phyloP scores from a whole-genome alignment of 495 filamentous ascomycete genomes.

The Aspergillus indologenus region DNA sequence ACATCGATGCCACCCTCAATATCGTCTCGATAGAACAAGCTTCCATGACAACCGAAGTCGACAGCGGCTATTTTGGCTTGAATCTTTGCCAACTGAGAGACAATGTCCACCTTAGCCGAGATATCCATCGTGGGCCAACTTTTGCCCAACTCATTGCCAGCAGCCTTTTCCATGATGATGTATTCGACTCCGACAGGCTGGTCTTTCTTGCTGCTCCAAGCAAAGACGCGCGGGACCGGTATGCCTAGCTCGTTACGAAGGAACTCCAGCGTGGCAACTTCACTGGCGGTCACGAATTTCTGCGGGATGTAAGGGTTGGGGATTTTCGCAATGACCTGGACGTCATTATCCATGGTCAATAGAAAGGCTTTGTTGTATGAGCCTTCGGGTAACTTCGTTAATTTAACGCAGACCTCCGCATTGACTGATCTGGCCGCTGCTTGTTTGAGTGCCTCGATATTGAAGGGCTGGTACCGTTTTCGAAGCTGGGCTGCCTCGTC shows the following conservation, averaged over 20 bases:
- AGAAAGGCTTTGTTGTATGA: constrained; percentile 22
- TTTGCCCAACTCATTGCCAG: no score
- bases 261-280: constrained; percentile 33
- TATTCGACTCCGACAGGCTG: constrained; percentile 20
- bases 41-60: background rate
- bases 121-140: no score
- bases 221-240: constrained; percentile 22
- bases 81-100: constrained; percentile 8
- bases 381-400: constrained; percentile 24
- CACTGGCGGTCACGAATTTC: constrained; percentile 22
- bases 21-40: constrained; percentile 3
- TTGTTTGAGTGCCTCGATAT: constrained; percentile 20
- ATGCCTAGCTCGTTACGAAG: constrained; percentile 21
- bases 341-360: constrained; percentile 19
- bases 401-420: constrained; percentile 11
- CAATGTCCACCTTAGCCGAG: no score
- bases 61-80: background rate
- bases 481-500: constrained; percentile 15
- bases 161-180: constrained; percentile 21
- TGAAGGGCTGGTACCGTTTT: constrained; percentile 18
- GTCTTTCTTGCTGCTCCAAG: constrained; percentile 8
- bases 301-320: constrained; percentile 20
- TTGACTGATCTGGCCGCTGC: constrained; percentile 13
- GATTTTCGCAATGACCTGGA: constrained; percentile 20
- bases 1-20: constrained; percentile 4